Base-by-base conservation (phyloP, 208 protist species). In the Leishmania gerbilli region DNA sequence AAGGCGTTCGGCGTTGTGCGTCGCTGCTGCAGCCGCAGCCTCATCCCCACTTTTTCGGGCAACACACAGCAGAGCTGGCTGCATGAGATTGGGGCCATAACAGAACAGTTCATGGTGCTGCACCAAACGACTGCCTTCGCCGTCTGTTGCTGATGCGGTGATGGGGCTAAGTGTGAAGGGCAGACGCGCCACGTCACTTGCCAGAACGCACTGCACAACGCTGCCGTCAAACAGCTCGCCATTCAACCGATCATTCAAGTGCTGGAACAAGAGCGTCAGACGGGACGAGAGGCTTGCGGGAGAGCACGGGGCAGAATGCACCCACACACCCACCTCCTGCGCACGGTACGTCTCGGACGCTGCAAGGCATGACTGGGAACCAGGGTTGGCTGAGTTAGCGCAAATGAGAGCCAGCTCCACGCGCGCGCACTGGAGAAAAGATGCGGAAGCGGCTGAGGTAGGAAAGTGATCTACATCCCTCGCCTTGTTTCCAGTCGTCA, bases 221-320 rank as follows among this genome's bases (percentile, higher is more conserved):
- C 89, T 92, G 21, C 90, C 90, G 79, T 95, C 92, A 77, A 95
- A 95, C 24, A 93, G 78, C 55, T 86, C 87, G 7, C 92, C 92
- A 47, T 86, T 92, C 55, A 95, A 76, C 9, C 83, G 74, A 58
- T 95, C 92, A 77, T 88, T 84, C 78, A 95, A 83, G 71, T 95
- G 90, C 58, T 82, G 74, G 34, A 92, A 89, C 31, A 95, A 78
- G 37, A 95, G 79, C 71, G 55, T 62, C 17, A 83, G 71, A 45
- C 92, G 86, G 2, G 86, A 87, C 8, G 31, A 53, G 27, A 77
- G 79, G 4, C 40, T 60, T 6, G 34, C 3, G 24, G 51, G 27
- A 15, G 17, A 58, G 31, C 17, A 34, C 21, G 71, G 42, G 34
- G 31, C 17, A 49, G 82, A 49, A 40, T 82, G 77, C 49, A 82